Conservation (phyloP, 768 basidiomycete genomes). For the Macrolepiota dolichaula region DNA sequence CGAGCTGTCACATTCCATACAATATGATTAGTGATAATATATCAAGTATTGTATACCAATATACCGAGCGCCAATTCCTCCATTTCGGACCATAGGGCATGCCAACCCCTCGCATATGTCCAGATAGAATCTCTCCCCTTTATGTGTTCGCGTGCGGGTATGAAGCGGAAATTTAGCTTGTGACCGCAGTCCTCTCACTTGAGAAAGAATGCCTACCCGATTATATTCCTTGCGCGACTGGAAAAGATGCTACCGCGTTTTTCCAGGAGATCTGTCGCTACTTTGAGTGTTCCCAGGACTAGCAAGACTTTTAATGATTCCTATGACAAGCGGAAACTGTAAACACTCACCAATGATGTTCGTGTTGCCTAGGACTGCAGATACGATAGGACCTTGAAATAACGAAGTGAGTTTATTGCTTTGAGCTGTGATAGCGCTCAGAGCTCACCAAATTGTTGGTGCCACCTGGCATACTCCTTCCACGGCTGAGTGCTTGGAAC, state of each 20-base stretch:
- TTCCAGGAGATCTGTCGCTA: slow-evolving; percentile 28
- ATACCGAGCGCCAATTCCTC: slow-evolving; percentile 29
- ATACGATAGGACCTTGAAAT: neutral
- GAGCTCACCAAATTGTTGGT: neutral
- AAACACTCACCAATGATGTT: neutral
- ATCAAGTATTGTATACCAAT: slow-evolving; percentile 1
- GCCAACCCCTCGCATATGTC: slow-evolving; percentile 26
- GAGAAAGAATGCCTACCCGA: slow-evolving; percentile 12
- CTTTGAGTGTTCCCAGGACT: slow-evolving; percentile 25
- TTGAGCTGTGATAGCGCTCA: neutral
- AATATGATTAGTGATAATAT: neutral
- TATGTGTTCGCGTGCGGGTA: too few relatives aligned
- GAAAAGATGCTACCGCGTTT: slow-evolving; percentile 29
- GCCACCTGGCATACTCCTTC: neutral
- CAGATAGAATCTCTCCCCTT: slow-evolving; percentile 25
- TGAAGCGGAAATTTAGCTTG: neutral
- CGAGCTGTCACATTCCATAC: slow-evolving; percentile 16
- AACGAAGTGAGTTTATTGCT: too few relatives aligned
- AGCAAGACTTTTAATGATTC: neutral
- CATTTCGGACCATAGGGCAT: slow-evolving; percentile 29
- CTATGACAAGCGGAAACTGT: neutral
- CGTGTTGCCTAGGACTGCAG: neutral
- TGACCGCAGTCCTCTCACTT: neutral
- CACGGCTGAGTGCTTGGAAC: neutral
- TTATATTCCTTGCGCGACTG: slow-evolving; percentile 26